Conservation (phyloP, 306 rosid species). For the Notholithocarpus densiflorus region DNA sequence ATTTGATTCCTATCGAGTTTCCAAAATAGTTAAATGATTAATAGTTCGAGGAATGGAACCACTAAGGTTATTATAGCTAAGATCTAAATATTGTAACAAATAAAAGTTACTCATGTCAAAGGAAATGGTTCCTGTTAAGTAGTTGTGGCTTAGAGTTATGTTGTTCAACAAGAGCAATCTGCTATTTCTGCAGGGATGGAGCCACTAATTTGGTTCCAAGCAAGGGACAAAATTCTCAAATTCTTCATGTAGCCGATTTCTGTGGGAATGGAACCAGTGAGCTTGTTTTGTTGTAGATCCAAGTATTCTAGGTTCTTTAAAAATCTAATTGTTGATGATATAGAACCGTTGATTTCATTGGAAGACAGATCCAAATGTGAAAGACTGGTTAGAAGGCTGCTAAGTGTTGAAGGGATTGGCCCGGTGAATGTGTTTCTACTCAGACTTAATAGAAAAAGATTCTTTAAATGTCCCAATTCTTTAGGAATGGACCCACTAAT, state of each 20-base stretch:
- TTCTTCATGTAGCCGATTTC: too few relatives aligned
- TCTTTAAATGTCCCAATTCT: too few relatives aligned
- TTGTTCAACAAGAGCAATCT: background rate
- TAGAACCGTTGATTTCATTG: background rate
- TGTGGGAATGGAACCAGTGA: background rate
- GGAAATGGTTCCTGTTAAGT: too few relatives aligned
- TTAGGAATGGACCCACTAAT: too few relatives aligned
- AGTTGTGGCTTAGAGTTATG: background rate
- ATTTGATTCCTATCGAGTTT: too few relatives aligned
- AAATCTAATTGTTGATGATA: background rate
- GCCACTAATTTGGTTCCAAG: background rate
- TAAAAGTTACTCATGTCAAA: too few relatives aligned
- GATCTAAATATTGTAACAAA: too few relatives aligned
- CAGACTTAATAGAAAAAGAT: background rate
- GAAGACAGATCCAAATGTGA: background rate
- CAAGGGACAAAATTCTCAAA: background rate
- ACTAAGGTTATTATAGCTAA: background rate
- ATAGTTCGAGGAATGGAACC: background rate
- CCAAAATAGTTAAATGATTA: too few relatives aligned
- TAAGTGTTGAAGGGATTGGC: background rate
- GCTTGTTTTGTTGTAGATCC: background rate
- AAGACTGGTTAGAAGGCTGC: background rate
- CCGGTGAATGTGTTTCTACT: background rate
- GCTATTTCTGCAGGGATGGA: background rate
- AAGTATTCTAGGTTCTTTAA: background rate